Base-by-base conservation (phyloP, 1,284 basidiomycete genomes). In the Cystobasidiaceae sp. region DNA sequence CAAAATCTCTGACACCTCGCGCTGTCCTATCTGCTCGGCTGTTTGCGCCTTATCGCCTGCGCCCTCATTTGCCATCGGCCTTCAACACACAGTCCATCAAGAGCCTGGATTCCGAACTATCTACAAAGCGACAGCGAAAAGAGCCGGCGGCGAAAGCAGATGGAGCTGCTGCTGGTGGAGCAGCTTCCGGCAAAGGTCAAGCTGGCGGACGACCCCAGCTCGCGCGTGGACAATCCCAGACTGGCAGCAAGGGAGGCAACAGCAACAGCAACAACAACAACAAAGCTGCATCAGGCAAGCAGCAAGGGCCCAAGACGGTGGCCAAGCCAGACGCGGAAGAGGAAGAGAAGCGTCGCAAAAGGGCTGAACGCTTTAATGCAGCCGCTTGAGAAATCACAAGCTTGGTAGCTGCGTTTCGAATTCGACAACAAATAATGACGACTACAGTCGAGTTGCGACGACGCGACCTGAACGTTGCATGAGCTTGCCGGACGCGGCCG, bases 301-400 rank as follows among this genome's bases (percentile, higher is more conserved):
- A n/a, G n/a, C n/a, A n/a, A n/a, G n/a, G n/a, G n/a, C n/a, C n/a
- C n/a, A n/a, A n/a, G n/a, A n/a, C n/a, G n/a, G n/a, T 5, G n/a
- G 37, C 54, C 30, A 39, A 33, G n/a, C 17, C 54, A 19, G 50
- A 51, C 60, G 49, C 65, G 3, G 70, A 67, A 54, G 71, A 80
- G 46, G 79, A 79, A 67, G 78, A 79, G 72, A 78, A 77, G 76
- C 79, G 79, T 74, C 69, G 78, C 49, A 79, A 80, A 72, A 69
- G 79, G 39, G 75, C 76, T 5, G 79, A 77, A 62, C 77, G 78
- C 71, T 80, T 79, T 66, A 51, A 61, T 17, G 45, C 55, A 15
- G 61, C 37, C 1, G 39, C 43, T 25, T 50, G 19, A 33, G 5
- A 6, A 25, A 21, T 4, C 33, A 27, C 8, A 33, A 33, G 23